phyloP scores from a whole-genome alignment of 108 stramenopile genomes.

The Fistulifera solaris region DNA sequence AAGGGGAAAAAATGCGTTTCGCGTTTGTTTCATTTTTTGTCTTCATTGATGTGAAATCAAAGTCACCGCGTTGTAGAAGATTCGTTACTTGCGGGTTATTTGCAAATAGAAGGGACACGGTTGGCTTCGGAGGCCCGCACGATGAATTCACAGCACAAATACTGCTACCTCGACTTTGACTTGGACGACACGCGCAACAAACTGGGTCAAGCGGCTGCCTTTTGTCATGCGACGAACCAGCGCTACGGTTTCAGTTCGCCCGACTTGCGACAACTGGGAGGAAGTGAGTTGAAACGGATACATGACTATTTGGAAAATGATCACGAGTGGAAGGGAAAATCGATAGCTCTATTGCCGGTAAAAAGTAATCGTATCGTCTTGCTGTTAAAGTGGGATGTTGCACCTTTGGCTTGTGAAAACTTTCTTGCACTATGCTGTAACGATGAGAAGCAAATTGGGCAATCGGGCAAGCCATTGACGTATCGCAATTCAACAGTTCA shows the following conservation, averaged over 20 bases:
- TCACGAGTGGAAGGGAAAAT: conserved; percentile 50
- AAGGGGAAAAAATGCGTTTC: too few relatives aligned
- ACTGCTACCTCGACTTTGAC: conserved; percentile 44
- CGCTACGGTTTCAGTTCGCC: conserved; percentile 69
- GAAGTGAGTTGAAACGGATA: conserved; percentile 65
- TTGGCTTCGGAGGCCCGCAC: too few relatives aligned
- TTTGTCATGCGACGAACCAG: conserved; percentile 70
- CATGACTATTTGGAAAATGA: conserved; percentile 45
- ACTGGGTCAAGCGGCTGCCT: conserved; percentile 52
- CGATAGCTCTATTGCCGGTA: conserved; percentile 15
- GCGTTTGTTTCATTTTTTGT: too few relatives aligned
- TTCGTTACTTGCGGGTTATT: too few relatives aligned
- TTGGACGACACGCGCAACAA: conserved; percentile 27
- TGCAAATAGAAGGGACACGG: too few relatives aligned
- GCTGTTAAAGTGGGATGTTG: conserved; percentile 61
- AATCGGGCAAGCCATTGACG: conserved; percentile 73
- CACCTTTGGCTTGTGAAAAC: conserved; percentile 86
- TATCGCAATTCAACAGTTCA: conserved; percentile 68
- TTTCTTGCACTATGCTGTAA: conserved; percentile 75
- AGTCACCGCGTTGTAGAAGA: too few relatives aligned
- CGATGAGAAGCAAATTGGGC: conserved; percentile 48
- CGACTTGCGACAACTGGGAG: conserved; percentile 57
- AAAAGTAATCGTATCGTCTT: conserved; percentile 57
- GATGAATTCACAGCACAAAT: conserved; percentile 2
- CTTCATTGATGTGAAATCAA: too few relatives aligned